A percentile compares a stretch with the other conserved stretches of the same genome.
Evolutionary conservation across 192 early-diverging fungal genomes (phyloP).

Genomic region (Linnemannia hyalina): DNA sequence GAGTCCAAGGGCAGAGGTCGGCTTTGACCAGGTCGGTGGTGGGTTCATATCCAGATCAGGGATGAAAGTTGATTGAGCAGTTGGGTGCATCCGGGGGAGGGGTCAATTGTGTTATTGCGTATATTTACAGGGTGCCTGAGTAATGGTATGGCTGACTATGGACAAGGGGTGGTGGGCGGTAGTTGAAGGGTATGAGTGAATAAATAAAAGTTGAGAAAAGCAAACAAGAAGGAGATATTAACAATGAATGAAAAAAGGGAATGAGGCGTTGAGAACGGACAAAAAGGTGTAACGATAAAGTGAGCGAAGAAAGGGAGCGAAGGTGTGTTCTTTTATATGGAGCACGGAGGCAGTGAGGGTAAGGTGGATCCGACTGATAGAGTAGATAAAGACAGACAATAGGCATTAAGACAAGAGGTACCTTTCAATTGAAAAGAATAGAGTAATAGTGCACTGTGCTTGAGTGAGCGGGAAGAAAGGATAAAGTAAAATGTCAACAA

Average conservation of each 20-base stretch:
- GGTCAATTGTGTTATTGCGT: background rate
- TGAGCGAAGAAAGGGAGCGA: background rate
- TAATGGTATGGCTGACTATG: background rate
- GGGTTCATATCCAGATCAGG: conserved; percentile 53
- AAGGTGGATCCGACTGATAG: background rate
- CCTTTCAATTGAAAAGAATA: too few relatives aligned
- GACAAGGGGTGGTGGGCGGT: background rate
- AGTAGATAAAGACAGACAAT: background rate
- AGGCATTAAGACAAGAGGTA: background rate
- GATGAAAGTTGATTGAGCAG: conserved; percentile 32
- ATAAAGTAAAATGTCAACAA: too few relatives aligned
- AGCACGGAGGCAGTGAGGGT: background rate
- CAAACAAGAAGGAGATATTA: background rate
- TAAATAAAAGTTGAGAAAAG: background rate
- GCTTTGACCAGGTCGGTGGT: conserved; percentile 44
- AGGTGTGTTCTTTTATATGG: background rate
- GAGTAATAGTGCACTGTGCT: too few relatives aligned
- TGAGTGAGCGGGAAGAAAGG: too few relatives aligned
- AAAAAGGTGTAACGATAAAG: background rate
- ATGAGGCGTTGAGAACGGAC: background rate
- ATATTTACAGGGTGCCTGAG: conserved; percentile 7
- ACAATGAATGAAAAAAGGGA: background rate
- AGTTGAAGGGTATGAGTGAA: background rate
- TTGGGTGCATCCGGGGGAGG: conserved; percentile 22
- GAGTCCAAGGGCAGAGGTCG: conserved; percentile 36